Conservation (phyloP, 495 filamentous ascomycete genomes). For the Geoglossum glabrum region DNA sequence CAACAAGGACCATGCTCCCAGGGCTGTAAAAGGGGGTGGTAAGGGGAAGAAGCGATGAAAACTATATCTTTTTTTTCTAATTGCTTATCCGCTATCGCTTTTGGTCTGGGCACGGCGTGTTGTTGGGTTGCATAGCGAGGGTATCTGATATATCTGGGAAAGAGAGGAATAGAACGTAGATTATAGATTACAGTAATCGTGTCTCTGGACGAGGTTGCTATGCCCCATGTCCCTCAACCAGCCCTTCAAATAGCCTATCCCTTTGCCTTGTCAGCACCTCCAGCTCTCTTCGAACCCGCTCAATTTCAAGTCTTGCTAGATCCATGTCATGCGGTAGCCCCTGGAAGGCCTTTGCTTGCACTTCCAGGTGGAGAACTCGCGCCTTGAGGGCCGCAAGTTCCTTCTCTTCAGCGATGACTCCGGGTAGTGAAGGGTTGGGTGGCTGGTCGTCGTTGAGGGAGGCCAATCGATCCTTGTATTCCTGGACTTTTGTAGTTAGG, state of each 20-base stretch:
- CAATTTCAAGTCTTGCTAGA: conserved; percentile 43
- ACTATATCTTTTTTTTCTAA: too few species aligned
- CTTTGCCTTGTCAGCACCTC: conserved; percentile 32
- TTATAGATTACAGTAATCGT: neutral
- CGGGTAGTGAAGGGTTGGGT: conserved; percentile 20
- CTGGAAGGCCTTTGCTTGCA: conserved; percentile 36
- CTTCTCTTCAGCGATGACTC: conserved; percentile 31
- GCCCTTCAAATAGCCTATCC: conserved; percentile 46
- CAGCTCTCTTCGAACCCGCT: conserved; percentile 40
- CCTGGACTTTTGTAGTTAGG: conserved; percentile 33
- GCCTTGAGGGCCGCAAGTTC: conserved; percentile 28
- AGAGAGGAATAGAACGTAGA: neutral
- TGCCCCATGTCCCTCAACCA: conserved; percentile 13
- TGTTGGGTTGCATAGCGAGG: neutral
- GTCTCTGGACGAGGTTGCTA: neutral
- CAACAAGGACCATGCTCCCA: conserved; percentile 33
- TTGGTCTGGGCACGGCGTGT: neutral
- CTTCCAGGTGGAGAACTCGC: conserved; percentile 35
- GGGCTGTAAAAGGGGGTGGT: conserved; percentile 9
- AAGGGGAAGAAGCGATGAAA: conserved; percentile 20
- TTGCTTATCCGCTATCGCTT: too few species aligned
- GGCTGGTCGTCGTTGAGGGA: conserved; percentile 18
- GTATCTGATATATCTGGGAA: neutral
- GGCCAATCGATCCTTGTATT: conserved; percentile 32
- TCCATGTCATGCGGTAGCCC: conserved; percentile 50